Evolutionary conservation across 1,139 yeast genomes (phyloP), one percentile per base, ranked within the genome.

Genomic region (Zygoascus meyerae): DNA sequence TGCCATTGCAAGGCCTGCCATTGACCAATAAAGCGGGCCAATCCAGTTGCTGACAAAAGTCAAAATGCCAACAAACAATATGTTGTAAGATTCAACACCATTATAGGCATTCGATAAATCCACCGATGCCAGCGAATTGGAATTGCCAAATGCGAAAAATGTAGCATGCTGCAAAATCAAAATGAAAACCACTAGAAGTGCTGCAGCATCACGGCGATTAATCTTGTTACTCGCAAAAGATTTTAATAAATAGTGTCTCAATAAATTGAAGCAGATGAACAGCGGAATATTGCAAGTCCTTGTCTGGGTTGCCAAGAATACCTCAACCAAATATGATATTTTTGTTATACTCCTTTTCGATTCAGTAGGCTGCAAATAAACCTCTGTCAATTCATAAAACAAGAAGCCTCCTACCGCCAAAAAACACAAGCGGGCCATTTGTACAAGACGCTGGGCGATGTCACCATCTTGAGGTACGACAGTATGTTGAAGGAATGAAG

Each of bases 81-180:
- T 76, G 54, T 83, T 78, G 60, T 89, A 94, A 32, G 72, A 73
- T 0, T 75, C 63, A 5, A 90, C 72, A 0, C 98, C 98, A 61
- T 92, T 92, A 63, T 92, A 92, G 0, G 97, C 90, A 62, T 92
- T 89, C 0, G 95, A 79, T 28, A 92, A 72, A 58, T 92, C 97
- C 18, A 92, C 81, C 0, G 97, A 84, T 0, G 97, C 94, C 56
- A 92, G 74, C 43, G 95, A 89, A 60, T 92, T 92, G 0, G 97
- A 89, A 48, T 86, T 87, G 0, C 97, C 97, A 66, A 84, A 75
- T 10, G 87, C 86, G 67, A 86, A 92, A 61, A 90, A 92, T 0
- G 92, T 70, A 41, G 87, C 70, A 55, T 86, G 82, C 61, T 89
- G 95, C 42, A 86, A 57, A 6, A 76, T 51, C 8, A 68, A 46